Evolutionary conservation across 2,329 filamentous ascomycete species (phyloP).

Genomic region (Paecilomyces niveus): DNA sequence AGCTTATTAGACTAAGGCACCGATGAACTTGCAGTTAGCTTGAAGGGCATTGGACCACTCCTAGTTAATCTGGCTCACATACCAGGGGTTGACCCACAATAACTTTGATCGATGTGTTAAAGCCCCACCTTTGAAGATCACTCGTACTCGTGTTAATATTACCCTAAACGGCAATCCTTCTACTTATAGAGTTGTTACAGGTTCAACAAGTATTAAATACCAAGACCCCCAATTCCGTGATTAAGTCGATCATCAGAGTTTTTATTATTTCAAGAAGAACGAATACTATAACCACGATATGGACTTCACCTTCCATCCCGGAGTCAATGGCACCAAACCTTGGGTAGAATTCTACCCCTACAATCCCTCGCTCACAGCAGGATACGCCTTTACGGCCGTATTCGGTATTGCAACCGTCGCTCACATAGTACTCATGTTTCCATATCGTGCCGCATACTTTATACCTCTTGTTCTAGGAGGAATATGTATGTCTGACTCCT

Average conservation of each 20-base stretch:
- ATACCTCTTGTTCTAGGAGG: slow-evolving; percentile 30
- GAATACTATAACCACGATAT: slow-evolving; percentile 7
- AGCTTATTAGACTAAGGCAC: too few relatives aligned
- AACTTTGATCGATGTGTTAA: not conserved
- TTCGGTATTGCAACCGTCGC: slow-evolving; percentile 24
- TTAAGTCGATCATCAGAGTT: not conserved
- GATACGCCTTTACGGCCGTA: slow-evolving; percentile 27
- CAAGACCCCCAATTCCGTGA: not conserved
- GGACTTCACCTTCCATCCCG: slow-evolving; percentile 25
- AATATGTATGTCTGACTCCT: slow-evolving; percentile 21
- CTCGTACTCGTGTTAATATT: not conserved
- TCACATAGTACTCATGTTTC: slow-evolving; percentile 25
- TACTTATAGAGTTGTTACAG: not conserved
- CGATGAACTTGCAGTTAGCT: too few relatives aligned
- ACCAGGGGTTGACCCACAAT: not conserved
- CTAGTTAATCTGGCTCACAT: too few relatives aligned
- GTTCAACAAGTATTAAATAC: not conserved
- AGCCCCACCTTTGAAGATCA: not conserved
- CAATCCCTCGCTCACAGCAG: slow-evolving; percentile 24
- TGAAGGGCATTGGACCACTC: too few relatives aligned
- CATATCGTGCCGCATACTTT: slow-evolving; percentile 27
- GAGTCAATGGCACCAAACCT: slow-evolving; percentile 22
- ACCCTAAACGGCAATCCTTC: slow-evolving; percentile 3
- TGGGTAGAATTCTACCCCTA: slow-evolving; percentile 32
- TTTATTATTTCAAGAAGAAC: not conserved